These are phyloP conservation scores for Puccinia novopanici DNA, from an alignment of 1,284 basidiomycete species.

Conservation along the genomic window DNA sequence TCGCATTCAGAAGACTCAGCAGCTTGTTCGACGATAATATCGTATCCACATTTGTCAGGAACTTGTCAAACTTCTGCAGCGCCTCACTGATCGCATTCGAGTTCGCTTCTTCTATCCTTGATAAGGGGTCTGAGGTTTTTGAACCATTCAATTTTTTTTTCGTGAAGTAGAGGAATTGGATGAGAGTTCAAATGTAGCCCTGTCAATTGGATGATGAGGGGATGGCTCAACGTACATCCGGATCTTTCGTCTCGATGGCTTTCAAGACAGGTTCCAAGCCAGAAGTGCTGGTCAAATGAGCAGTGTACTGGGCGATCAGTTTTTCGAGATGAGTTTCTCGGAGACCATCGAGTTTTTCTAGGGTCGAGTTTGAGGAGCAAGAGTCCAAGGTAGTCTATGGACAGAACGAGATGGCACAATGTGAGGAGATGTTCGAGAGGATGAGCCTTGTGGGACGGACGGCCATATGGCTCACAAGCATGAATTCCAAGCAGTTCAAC, in stretches of 20 bases:
- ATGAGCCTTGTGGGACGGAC: background rate
- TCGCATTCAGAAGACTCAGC: constrained; percentile 9
- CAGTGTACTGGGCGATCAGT: constrained; percentile 64
- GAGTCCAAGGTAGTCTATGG: background rate
- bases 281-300: constrained; percentile 71
- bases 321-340: constrained; percentile 25
- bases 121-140: constrained; percentile 69
- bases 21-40: constrained; percentile 52
- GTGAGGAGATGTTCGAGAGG: too few species aligned
- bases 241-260: constrained; percentile 65
- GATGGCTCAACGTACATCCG: constrained; percentile 64
- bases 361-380: background rate
- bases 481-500: constrained; percentile 44
- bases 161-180: constrained; percentile 47
- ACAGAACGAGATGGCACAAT: too few species aligned
- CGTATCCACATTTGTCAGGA: constrained; percentile 61
- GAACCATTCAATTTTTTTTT: constrained; percentile 27
- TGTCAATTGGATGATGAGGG: background rate
- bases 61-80: constrained; percentile 60
- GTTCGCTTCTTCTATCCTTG: too few species aligned
- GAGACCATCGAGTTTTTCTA: constrained; percentile 13
- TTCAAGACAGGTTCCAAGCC: constrained; percentile 71
- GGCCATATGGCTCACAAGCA: constrained; percentile 16
- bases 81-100: constrained; percentile 59
- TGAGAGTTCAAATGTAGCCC: background rate